phyloP scores from a whole-genome alignment of 2,329 filamentous ascomycete genomes.

The Cladosporium oxysporum region DNA sequence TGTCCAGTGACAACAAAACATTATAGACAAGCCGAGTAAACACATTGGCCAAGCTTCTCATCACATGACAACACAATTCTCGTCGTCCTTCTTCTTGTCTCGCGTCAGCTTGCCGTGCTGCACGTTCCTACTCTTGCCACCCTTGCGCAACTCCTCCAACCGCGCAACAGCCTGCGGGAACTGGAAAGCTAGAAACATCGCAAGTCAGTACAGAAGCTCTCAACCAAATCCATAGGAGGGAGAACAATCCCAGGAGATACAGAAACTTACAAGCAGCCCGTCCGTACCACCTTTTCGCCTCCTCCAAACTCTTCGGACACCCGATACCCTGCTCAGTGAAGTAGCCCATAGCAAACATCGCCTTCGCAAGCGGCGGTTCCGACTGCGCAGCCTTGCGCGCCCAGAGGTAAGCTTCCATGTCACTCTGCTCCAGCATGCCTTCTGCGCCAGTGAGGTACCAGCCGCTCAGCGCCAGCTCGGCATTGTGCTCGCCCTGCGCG shows the following conservation, averaged over 20 bases:
- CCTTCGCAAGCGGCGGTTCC: constrained; percentile 75
- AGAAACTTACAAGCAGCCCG: constrained; percentile 81
- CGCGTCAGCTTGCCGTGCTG: constrained; percentile 74
- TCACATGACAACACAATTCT: constrained; percentile 79
- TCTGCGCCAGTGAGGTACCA: constrained; percentile 86
- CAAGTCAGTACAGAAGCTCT: constrained; percentile 15
- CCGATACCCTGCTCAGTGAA: constrained; percentile 96
- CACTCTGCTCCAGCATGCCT: constrained; percentile 84
- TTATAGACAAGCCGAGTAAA: no score
- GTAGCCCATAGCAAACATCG: constrained; percentile 97
- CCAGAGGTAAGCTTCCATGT: constrained; percentile 97
- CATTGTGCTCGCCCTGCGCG: constrained; percentile 90
- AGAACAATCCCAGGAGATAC: no score
- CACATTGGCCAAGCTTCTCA: no score
- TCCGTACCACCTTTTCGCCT: constrained; percentile 98
- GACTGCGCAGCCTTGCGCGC: constrained; percentile 88
- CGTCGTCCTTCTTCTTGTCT: constrained; percentile 81
- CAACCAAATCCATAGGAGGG: background rate
- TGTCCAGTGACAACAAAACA: no score
- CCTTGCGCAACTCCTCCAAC: constrained; percentile 86
- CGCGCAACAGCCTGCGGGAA: constrained; percentile 91
- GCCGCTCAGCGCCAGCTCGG: constrained; percentile 63
- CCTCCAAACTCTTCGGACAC: constrained; percentile 79
- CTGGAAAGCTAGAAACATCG: constrained; percentile 69
- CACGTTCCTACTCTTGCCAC: constrained; percentile 55